Evolutionary conservation across 345 rosid genomes (phyloP).

Genomic region (Lepidium aucheri): DNA sequence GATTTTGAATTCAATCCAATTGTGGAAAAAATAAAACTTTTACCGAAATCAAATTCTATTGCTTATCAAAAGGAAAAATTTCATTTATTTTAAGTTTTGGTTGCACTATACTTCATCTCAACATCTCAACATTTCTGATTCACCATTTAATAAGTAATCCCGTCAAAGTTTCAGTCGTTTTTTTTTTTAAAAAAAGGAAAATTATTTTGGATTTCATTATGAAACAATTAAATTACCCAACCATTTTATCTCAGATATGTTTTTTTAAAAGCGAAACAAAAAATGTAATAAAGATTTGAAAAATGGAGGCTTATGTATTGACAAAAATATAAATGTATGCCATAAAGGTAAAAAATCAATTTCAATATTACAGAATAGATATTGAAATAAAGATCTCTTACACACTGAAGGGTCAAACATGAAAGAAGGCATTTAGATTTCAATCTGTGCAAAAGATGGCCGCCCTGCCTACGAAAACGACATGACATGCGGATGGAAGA

Average conservation of each 20-base stretch:
- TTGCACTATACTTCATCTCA: not conserved
- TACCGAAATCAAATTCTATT: too few relatives aligned
- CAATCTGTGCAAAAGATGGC: conserved; percentile 29
- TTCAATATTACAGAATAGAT: conserved; percentile 11
- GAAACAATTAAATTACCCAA: not conserved
- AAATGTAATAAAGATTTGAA: not conserved
- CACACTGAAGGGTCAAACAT: conserved; percentile 14
- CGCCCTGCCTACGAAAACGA: conserved; percentile 25
- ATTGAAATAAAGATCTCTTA: conserved; percentile 12
- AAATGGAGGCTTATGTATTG: not conserved
- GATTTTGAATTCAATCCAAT: too few relatives aligned
- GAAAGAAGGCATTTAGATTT: conserved; percentile 2
- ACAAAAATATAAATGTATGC: conserved; percentile 1
- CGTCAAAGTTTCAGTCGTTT: too few relatives aligned
- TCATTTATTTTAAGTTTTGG: not conserved
- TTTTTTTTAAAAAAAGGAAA: too few relatives aligned
- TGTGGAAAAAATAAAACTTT: too few relatives aligned
- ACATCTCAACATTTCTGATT: not conserved
- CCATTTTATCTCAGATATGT: not conserved
- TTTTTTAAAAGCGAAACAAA: too few relatives aligned
- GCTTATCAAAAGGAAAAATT: too few relatives aligned
- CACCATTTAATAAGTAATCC: too few relatives aligned
- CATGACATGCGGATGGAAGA: conserved; percentile 30
- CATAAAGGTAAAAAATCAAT: conserved; percentile 13
- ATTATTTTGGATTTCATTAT: too few relatives aligned